Evolutionary conservation across 768 basidiomycete genomes (phyloP), one percentile per base, ranked within the genome.

Genomic region (Saitozyma sp.): DNA sequence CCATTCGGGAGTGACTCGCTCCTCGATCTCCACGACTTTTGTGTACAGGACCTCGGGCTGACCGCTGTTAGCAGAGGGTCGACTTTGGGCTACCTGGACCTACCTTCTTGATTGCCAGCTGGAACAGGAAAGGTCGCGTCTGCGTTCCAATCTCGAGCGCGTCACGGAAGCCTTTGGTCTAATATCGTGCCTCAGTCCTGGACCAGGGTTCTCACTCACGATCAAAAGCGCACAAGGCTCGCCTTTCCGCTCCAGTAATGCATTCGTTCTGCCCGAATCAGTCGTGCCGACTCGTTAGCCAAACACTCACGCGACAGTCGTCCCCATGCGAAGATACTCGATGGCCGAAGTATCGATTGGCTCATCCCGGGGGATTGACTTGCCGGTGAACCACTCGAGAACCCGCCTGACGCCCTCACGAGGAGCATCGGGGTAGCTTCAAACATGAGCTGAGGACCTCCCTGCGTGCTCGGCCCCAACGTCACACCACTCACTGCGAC

Each of bases 91-190:
- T n/a, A n/a, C n/a, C n/a, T n/a, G 48, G 39, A 38, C 58, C 46
- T 41, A 56, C 69, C 54, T 64, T 67, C 55, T 67, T 85, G 74
- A 96, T 93, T 69, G 94, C 89, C 20, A 97, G 84, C 77, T 95
- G 92, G 70, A 97, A 96, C 66, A 96, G 93, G 73, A 85, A 87
- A 3, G 94, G 92, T n/a, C 92, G 88, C 16, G 90, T 88, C 77
- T 96, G 94, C 77, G 92, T 95, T 6, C 91, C 91, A 65, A 80
- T 81, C 56, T 86, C 78, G n/a, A 49, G 29, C 43, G 16, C 9
- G 16, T 45, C 43, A 9, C 16, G 9, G 43, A 45, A 45, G 9
- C 43, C 43, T 45, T 45, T 45, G 9, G 43, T 45, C n/a, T n/a
- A n/a, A n/a, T n/a, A n/a, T n/a, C n/a, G n/a, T n/a, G n/a, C n/a